phyloP scores from a whole-genome alignment of 306 rosid species.

The Psophocarpus tetragonolobus region DNA sequence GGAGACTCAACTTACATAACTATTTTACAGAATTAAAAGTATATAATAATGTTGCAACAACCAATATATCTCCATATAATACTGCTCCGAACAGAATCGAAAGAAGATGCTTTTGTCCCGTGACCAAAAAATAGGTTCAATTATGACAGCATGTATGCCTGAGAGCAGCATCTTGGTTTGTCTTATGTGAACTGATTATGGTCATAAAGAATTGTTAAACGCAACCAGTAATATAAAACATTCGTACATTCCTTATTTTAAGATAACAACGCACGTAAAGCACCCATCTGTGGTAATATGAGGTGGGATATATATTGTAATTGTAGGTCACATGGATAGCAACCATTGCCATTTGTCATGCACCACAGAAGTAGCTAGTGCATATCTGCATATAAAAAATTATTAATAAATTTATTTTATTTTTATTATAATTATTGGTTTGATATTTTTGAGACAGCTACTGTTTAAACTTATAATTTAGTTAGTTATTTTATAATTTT shows the following conservation, averaged over 20 bases:
- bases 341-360: no score
- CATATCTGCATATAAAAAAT: no score
- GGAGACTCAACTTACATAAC: no score
- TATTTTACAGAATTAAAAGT: no score
- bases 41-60: not conserved
- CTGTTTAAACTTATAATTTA: no score
- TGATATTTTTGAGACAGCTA: no score
- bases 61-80: not conserved
- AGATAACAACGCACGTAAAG: slow-evolving; percentile 19
- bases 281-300: slow-evolving; percentile 5
- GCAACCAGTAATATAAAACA: slow-evolving; percentile 1
- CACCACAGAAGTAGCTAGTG: slow-evolving; percentile 9
- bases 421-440: no score
- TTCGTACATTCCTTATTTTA: slow-evolving; percentile 28
- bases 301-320: slow-evolving; percentile 28
- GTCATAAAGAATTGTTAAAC: not conserved
- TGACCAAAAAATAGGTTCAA: slow-evolving; percentile 5
- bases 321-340: slow-evolving; percentile 46
- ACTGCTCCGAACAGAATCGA: not conserved
- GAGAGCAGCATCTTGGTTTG: slow-evolving; percentile 31
- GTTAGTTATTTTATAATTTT: no score
- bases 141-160: not conserved
- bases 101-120: slow-evolving; percentile 36
- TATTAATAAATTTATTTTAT: no score
- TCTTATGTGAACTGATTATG: slow-evolving; percentile 24